These are phyloP conservation scores for Phytophthora macrochlamydospora DNA, from an alignment of 352 stramenopile genomes.

Conservation along the genomic window DNA sequence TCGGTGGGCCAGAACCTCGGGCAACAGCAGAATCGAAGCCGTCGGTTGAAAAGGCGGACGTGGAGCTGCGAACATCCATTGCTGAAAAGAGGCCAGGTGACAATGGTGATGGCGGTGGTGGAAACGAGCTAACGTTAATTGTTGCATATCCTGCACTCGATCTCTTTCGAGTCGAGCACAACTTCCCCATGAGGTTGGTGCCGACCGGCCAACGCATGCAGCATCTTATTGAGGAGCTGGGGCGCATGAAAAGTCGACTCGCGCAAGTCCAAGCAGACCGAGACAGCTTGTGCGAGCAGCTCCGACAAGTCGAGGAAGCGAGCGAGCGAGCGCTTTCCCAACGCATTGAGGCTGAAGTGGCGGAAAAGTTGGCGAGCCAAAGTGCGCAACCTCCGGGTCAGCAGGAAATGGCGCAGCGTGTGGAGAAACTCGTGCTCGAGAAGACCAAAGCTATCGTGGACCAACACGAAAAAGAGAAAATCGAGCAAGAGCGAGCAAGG, in stretches of 20 bases:
- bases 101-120: neutral
- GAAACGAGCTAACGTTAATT: slow-evolving; percentile 23
- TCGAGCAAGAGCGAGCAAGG: slow-evolving; percentile 19
- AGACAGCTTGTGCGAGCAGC: slow-evolving; percentile 28
- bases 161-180: slow-evolving; percentile 37
- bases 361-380: slow-evolving; percentile 7
- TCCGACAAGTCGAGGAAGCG: slow-evolving; percentile 28
- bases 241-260: slow-evolving; percentile 17
- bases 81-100: slow-evolving; percentile 16
- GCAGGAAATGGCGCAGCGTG: slow-evolving; percentile 2
- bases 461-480: slow-evolving; percentile 10
- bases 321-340: slow-evolving; percentile 15
- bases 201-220: slow-evolving; percentile 10
- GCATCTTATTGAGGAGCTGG: slow-evolving; percentile 22
- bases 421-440: slow-evolving; percentile 18
- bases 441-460: slow-evolving; percentile 1
- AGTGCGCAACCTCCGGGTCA: slow-evolving; percentile 1
- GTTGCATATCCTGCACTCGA: slow-evolving; percentile 46
- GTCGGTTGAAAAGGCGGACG: slow-evolving; percentile 31
- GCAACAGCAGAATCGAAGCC: slow-evolving; percentile 26
- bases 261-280: slow-evolving; percentile 12
- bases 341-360: slow-evolving; percentile 19
- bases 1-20: slow-evolving; percentile 22
- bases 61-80: slow-evolving; percentile 33
- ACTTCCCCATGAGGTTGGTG: slow-evolving; percentile 39